Percentiles rank a stretch among this genome's conserved stretches.
Conservation (phyloP, 1,139 yeast genomes). For the Pichia kudriavzevii region DNA sequence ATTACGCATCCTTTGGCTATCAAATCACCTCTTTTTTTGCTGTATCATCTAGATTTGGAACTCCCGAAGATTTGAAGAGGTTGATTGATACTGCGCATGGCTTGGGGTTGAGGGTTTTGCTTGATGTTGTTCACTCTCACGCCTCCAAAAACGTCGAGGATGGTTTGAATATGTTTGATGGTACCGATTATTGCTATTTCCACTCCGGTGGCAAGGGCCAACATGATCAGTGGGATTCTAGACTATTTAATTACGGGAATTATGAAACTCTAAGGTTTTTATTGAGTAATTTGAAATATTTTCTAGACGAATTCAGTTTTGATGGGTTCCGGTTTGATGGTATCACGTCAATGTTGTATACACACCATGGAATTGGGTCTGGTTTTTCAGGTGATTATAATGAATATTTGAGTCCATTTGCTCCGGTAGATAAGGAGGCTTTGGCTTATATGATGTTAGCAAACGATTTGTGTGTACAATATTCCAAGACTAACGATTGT, state of each 20-base stretch:
- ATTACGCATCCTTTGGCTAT: slow-evolving; percentile 95
- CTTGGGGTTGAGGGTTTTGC: slow-evolving; percentile 74
- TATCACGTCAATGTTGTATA: slow-evolving; percentile 86
- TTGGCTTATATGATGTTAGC: slow-evolving; percentile 82
- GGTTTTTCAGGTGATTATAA: slow-evolving; percentile 90
- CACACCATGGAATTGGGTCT: slow-evolving; percentile 81
- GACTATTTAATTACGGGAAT: slow-evolving; percentile 82
- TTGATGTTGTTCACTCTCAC: slow-evolving; percentile 94
- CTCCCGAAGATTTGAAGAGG: slow-evolving; percentile 90
- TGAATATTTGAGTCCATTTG: slow-evolving; percentile 75
- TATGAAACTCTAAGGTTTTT: slow-evolving; percentile 87
- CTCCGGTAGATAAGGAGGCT: slow-evolving; percentile 80
- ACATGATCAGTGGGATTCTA: slow-evolving; percentile 92
- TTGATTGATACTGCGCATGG: slow-evolving; percentile 88
- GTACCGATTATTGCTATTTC: slow-evolving; percentile 91
- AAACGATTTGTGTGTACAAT: slow-evolving; percentile 58
- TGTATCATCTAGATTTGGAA: slow-evolving; percentile 78
- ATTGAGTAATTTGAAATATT: slow-evolving; percentile 80
- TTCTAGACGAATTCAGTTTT: slow-evolving; percentile 73
- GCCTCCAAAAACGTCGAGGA: slow-evolving; percentile 92
- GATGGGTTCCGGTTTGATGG: slow-evolving; percentile 98
- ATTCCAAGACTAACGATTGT: slow-evolving; percentile 31
- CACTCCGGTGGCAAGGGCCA: slow-evolving; percentile 79
- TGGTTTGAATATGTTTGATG: slow-evolving; percentile 90
- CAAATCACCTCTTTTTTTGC: slow-evolving; percentile 94